Percentiles rank a stretch among this genome's conserved stretches.
Evolutionary conservation across 2,329 filamentous ascomycete genomes (phyloP).

Genomic region (Aaosphaeria arxii): DNA sequence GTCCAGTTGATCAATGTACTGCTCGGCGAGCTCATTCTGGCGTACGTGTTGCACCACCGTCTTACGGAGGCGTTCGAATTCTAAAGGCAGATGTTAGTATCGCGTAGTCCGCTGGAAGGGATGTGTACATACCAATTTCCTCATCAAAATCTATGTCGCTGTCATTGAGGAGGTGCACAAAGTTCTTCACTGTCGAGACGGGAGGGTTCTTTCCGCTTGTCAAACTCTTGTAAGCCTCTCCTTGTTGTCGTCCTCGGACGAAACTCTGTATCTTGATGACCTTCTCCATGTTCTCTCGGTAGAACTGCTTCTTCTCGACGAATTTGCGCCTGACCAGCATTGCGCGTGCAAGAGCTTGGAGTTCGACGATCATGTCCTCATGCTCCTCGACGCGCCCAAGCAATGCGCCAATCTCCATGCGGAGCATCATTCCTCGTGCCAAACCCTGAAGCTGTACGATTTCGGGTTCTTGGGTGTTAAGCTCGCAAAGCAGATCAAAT

Average conservation of each 20-base stretch:
- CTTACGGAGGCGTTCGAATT: conserved; percentile 92
- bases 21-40: conserved; percentile 94
- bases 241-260: conserved; percentile 89
- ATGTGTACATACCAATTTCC: conserved; percentile 62
- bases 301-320: conserved; percentile 81
- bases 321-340: conserved; percentile 73
- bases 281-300: conserved; percentile 96
- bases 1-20: conserved; percentile 97
- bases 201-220: conserved; percentile 96
- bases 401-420: conserved; percentile 69
- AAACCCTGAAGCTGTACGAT: conserved; percentile 72
- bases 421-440: conserved; percentile 73
- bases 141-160: conserved; percentile 99
- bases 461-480: conserved; percentile 65
- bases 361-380: conserved; percentile 70
- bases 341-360: conserved; percentile 73
- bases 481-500: conserved; percentile 62
- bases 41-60: conserved; percentile 96
- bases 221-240: conserved; percentile 95
- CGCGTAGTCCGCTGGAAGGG: background rate
- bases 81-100: conserved; percentile 33
- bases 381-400: conserved; percentile 78
- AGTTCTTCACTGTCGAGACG: conserved; percentile 95
- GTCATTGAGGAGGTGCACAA: conserved; percentile 95
- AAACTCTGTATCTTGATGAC: conserved; percentile 99